A percentile compares a stretch with the other conserved stretches of the same genome.
Evolutionary conservation across 495 filamentous ascomycete species (phyloP).

Genomic region (Amniculicola lignicola): DNA sequence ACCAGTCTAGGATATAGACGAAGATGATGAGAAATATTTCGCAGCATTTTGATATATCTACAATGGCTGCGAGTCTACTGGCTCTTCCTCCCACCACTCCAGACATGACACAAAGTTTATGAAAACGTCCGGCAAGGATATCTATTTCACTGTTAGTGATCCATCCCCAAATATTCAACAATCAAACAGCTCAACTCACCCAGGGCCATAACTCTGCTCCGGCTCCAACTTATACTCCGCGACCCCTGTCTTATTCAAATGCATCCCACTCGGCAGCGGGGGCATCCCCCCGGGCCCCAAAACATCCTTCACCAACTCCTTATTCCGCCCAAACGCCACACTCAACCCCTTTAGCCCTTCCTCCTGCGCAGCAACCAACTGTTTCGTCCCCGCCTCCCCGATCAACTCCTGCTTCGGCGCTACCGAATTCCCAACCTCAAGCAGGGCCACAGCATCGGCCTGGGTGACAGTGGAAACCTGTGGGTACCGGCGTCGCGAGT

Average conservation of each 20-base stretch:
- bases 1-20: no score
- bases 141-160: conserved; percentile 15
- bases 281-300: conserved; percentile 74
- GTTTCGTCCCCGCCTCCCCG: conserved; percentile 78
- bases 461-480: conserved; percentile 74
- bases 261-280: conserved; percentile 70
- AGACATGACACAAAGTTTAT: not conserved
- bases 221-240: conserved; percentile 55
- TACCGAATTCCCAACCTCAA: conserved; percentile 80
- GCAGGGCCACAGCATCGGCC: conserved; percentile 77
- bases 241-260: conserved; percentile 48
- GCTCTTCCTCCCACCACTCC: not conserved
- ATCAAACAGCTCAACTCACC: no score
- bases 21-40: no score
- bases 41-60: conserved; percentile 23
- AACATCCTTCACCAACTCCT: conserved; percentile 58
- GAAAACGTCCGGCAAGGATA: conserved; percentile 44
- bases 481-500: conserved; percentile 82
- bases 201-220: conserved; percentile 55
- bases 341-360: conserved; percentile 70
- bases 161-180: not conserved
- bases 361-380: conserved; percentile 75
- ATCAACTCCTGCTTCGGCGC: conserved; percentile 73
- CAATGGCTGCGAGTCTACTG: not conserved
- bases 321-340: conserved; percentile 68